Evolutionary conservation across 306 rosid species (phyloP).

Genomic region (Acacia crassicarpa): DNA sequence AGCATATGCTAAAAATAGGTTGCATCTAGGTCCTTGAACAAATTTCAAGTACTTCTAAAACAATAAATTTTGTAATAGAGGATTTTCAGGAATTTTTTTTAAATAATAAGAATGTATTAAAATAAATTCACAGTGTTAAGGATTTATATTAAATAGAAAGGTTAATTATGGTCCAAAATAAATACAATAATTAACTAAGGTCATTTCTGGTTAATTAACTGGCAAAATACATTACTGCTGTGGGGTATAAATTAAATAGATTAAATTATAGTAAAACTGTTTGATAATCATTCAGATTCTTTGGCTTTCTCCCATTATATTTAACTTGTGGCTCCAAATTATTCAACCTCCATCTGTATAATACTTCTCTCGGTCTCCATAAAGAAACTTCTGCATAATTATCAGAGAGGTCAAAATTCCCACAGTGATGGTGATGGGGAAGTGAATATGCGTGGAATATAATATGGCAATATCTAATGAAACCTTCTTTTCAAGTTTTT

Average conservation of each 20-base stretch:
- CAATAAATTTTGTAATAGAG: too few relatives aligned
- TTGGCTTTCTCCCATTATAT: not conserved
- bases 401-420: constrained; percentile 11
- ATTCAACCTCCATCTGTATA: not conserved
- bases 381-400: not conserved
- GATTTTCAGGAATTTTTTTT: too few relatives aligned
- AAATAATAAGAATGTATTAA: not conserved
- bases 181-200: too few relatives aligned
- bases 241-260: not conserved
- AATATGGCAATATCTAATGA: not conserved
- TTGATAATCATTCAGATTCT: not conserved
- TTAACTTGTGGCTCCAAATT: not conserved
- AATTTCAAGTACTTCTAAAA: too few relatives aligned
- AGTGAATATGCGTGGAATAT: constrained; percentile 26
- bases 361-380: not conserved
- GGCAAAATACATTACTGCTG: not conserved
- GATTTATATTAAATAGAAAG: not conserved
- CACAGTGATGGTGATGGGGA: not conserved
- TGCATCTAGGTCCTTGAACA: too few relatives aligned
- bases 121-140: not conserved
- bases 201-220: not conserved
- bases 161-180: not conserved
- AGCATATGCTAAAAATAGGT: too few relatives aligned
- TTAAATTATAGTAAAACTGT: not conserved
- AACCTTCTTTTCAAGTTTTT: constrained; percentile 1